Conservation (phyloP, 805 yeast species). For the Sugiyamaella boreocaroliniensis region DNA sequence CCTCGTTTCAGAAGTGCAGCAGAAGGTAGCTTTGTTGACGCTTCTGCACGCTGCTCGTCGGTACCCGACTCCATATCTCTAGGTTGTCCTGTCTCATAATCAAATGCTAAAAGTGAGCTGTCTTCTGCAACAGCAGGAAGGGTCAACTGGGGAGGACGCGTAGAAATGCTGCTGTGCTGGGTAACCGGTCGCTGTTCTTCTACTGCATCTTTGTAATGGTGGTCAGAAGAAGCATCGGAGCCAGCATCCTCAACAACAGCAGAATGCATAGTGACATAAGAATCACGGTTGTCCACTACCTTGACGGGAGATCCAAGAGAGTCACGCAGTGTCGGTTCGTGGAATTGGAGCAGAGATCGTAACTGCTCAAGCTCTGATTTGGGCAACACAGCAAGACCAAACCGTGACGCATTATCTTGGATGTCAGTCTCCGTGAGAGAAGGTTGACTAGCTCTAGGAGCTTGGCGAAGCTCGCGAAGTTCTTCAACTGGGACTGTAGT, state of each 20-base stretch:
- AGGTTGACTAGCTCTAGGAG: background rate
- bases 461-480: background rate
- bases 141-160: slow-evolving; percentile 7
- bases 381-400: slow-evolving; percentile 2
- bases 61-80: background rate
- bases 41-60: background rate
- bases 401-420: background rate
- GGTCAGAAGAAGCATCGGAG: slow-evolving; percentile 3
- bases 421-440: background rate
- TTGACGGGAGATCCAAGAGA: slow-evolving; percentile 14
- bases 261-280: slow-evolving; percentile 12
- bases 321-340: slow-evolving; percentile 9
- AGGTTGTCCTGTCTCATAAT: background rate
- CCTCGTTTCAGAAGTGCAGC: background rate
- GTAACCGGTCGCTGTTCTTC: background rate
- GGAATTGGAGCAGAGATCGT: background rate
- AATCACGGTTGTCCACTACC: slow-evolving; percentile 7
- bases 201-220: background rate
- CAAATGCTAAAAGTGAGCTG: background rate
- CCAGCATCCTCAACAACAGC: slow-evolving; percentile 15
- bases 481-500: background rate
- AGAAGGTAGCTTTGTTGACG: background rate
- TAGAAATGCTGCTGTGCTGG: background rate
- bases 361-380: background rate
- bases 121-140: slow-evolving; percentile 7